Evolutionary conservation across 306 rosid species (phyloP).

Genomic region (Dalbergia cochinchinensis): DNA sequence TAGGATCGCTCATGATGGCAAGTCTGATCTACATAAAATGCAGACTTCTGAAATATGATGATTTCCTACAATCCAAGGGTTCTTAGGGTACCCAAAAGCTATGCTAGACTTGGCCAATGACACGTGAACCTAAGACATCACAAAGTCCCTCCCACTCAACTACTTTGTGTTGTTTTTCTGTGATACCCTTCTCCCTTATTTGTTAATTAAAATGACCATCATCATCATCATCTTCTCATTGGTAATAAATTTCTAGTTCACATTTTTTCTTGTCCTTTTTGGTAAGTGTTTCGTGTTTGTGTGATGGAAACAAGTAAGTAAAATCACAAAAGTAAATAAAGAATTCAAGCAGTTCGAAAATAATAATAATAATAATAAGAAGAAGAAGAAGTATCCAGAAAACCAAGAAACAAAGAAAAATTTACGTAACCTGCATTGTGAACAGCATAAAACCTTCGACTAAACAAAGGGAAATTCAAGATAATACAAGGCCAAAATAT

Average conservation of each 20-base stretch:
- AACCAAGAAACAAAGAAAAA: constrained; percentile 21
- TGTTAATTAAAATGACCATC: too few species aligned
- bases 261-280: not conserved
- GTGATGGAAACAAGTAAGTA: constrained; percentile 21
- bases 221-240: too few species aligned
- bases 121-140: too few species aligned
- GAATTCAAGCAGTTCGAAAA: constrained; percentile 26
- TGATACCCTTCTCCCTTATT: too few species aligned
- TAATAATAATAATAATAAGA: not conserved
- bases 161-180: too few species aligned
- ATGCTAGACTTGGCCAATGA: too few species aligned
- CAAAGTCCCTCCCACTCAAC: too few species aligned
- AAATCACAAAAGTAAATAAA: constrained; percentile 30
- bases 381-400: not conserved
- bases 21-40: too few species aligned
- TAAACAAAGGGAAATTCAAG: constrained; percentile 25
- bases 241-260: not conserved
- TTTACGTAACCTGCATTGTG: constrained; percentile 50
- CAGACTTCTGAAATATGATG: too few species aligned
- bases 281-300: not conserved
- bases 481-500: not conserved
- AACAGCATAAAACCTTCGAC: constrained; percentile 30
- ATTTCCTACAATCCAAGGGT: too few species aligned
- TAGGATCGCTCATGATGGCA: too few species aligned
- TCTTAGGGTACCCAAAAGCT: too few species aligned